Conservation (phyloP, 2,329 filamentous ascomycete species). For the Colletotrichum melonis region DNA sequence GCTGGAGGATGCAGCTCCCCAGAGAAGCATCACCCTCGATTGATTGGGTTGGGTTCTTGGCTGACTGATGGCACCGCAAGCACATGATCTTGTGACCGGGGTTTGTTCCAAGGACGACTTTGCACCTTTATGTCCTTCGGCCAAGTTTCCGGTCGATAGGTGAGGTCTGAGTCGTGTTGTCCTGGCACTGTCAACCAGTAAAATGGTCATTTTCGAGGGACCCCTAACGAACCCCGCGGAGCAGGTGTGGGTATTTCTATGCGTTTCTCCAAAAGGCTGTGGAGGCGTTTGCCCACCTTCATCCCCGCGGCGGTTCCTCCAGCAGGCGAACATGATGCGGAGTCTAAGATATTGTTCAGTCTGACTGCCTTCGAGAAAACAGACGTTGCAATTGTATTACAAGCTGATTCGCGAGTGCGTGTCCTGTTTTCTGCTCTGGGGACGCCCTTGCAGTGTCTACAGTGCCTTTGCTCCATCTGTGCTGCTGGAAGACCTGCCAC, state of each 20-base stretch:
- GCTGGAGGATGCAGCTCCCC: neutral
- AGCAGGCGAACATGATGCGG: neutral
- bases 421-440: no score
- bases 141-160: neutral
- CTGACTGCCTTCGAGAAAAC: no score
- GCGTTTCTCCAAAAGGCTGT: neutral
- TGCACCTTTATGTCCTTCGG: neutral
- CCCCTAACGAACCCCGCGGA: constrained; percentile 1
- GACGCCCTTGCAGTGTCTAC: no score
- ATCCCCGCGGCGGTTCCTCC: neutral
- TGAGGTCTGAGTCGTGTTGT: constrained; percentile 17
- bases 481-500: no score
- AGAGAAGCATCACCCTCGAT: no score
- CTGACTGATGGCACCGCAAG: neutral
- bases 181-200: neutral
- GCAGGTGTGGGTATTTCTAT: neutral
- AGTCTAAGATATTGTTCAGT: neutral
- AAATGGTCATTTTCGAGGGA: neutral
- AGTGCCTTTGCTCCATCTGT: no score
- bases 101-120: neutral
- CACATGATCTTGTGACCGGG: neutral
- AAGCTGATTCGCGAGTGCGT: no score
- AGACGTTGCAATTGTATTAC: no score
- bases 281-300: neutral
- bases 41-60: neutral